Evolutionary conservation across 306 rosid genomes (phyloP), one percentile per base, ranked within the genome.

Genomic region (Gastrolobium villosum): DNA sequence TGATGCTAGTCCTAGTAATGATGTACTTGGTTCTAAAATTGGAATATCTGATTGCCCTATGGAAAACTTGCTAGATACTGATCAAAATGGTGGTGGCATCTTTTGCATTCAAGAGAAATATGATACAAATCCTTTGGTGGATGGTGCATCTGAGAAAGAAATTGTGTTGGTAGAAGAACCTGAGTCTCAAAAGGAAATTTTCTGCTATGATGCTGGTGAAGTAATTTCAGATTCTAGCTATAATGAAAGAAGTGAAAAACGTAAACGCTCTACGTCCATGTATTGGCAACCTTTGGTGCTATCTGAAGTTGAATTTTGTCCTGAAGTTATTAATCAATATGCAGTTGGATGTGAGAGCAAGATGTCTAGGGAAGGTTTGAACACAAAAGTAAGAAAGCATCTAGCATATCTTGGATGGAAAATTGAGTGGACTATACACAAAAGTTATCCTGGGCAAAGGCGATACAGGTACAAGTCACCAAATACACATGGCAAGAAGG

Each of bases 331-430:
- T 59, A 20, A 72, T 13, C 57, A 81, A 46, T 90, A 88, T 66
- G 66, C 59, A 9, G 1, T 11, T 54, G 81, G 79, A 36, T 54
- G 11, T 37, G 56, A 32, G 10, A 83, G 81, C 52, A 83, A 70
- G 83, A 82, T 11, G 20, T 14, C 50, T 6, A 40, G 69, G 53
- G 86, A 80, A 34, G 44, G 37, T 39, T 34, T 84, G 71, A 52
- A 63, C 53, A 72, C 61, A 28, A 59, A 77, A 50, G 83, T 82
- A 34, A 48, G 77, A 74, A 83, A 84, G 45, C 95, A 92, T 90
- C 86, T 92, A 68, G 85, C 62, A 1, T 79, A 54, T 75, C 84
- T 88, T 66, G 97, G 97, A 46, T 92, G 98, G 94, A 84, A 74
- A 65, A 84, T 91, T 68, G 98, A 93, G 31, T 76, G 64, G 50